These are phyloP conservation scores for Entoloma clypeatum DNA, from an alignment of 1,284 basidiomycete species.

Conservation along the genomic window DNA sequence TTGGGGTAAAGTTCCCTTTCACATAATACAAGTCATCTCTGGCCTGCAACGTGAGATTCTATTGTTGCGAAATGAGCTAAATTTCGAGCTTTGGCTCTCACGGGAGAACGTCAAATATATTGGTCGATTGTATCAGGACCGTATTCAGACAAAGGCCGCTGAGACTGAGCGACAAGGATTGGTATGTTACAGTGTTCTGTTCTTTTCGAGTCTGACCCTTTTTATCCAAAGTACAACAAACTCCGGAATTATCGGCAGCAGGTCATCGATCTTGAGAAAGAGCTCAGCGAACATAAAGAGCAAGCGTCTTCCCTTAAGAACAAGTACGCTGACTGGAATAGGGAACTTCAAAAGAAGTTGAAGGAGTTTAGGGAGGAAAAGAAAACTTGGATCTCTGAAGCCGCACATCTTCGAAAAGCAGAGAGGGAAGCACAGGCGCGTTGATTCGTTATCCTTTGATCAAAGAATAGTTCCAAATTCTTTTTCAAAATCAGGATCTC, in stretches of 20 bases:
- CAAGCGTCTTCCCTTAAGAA: constrained; percentile 61
- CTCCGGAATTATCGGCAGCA: constrained; percentile 67
- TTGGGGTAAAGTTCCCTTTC: constrained; percentile 34
- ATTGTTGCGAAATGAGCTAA: constrained; percentile 71
- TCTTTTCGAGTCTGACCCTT: constrained; percentile 1
- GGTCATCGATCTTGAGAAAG: constrained; percentile 57
- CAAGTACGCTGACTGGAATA: constrained; percentile 71
- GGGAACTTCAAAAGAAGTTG: constrained; percentile 63
- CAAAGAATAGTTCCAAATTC: background rate
- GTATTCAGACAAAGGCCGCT: constrained; percentile 65
- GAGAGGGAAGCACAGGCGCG: constrained; percentile 62
- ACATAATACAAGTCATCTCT: constrained; percentile 59
- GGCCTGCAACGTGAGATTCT: constrained; percentile 70
- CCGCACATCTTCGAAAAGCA: constrained; percentile 55
- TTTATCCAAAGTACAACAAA: constrained; percentile 60
- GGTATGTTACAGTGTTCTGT: constrained; percentile 41
- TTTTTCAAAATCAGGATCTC: constrained; percentile 46
- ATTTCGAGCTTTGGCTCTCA: constrained; percentile 78
- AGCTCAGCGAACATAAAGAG: constrained; percentile 60
- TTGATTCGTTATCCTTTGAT: constrained; percentile 8
- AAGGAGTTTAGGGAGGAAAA: constrained; percentile 65
- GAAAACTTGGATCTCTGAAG: constrained; percentile 60
- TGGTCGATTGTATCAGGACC: constrained; percentile 70
- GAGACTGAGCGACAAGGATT: constrained; percentile 79
- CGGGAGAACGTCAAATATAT: constrained; percentile 77